Conservation (phyloP, 2,329 filamentous ascomycete species). For the Aspergillus chevalieri region DNA sequence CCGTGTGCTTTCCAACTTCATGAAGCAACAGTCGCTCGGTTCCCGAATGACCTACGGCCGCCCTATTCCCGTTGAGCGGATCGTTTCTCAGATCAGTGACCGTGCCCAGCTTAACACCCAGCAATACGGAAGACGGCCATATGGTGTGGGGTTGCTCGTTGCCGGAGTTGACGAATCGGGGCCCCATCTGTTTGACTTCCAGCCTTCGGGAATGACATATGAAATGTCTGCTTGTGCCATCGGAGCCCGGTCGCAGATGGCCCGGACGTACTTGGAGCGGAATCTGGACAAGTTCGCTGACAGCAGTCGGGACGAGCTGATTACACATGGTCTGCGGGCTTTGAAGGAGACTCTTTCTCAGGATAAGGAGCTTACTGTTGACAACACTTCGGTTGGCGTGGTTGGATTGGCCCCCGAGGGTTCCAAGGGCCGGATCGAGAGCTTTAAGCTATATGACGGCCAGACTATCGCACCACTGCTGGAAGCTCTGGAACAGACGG, state of each 20-base stretch:
- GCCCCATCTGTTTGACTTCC: constrained; percentile 96
- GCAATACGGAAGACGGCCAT: constrained; percentile 91
- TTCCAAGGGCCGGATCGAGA: constrained; percentile 58
- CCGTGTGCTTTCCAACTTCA: constrained; percentile 99
- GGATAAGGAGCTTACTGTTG: constrained; percentile 94
- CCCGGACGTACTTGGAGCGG: constrained; percentile 89
- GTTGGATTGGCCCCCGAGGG: constrained; percentile 58
- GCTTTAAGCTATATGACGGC: constrained; percentile 86
- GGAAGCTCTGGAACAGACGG: constrained; percentile 56
- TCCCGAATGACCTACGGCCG: constrained; percentile 95
- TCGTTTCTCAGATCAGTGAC: constrained; percentile 87
- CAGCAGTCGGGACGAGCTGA: constrained; percentile 73
- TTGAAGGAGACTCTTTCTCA: constrained; percentile 93
- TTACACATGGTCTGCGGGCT: constrained; percentile 82
- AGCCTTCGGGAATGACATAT: constrained; percentile 89
- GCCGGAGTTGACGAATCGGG: constrained; percentile 91
- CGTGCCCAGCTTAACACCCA: constrained; percentile 98
- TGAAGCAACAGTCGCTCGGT: constrained; percentile 97
- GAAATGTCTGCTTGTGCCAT: constrained; percentile 97
- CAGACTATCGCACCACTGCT: constrained; percentile 80
- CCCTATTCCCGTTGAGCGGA: constrained; percentile 79
- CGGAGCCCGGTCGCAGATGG: constrained; percentile 94
- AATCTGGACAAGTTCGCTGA: constrained; percentile 77
- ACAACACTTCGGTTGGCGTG: constrained; percentile 90
- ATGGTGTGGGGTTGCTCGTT: constrained; percentile 88